Evolutionary conservation across 192 early-diverging fungal genomes (phyloP), one percentile per base, ranked within the genome.

Genomic region (Backusella sp.): DNA sequence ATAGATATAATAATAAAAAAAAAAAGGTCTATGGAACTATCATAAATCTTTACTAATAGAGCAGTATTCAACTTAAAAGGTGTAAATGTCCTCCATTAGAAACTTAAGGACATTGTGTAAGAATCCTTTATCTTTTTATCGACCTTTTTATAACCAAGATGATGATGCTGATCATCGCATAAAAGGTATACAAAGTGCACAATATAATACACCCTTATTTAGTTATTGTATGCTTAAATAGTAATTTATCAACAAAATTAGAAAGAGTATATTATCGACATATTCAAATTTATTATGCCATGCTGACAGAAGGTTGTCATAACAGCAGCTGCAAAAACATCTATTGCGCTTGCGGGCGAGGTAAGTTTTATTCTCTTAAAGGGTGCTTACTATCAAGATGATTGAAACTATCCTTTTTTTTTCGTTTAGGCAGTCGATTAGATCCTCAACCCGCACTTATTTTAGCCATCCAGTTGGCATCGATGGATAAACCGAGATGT

Each of bases 371-470:
- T 3, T 4, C 8, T 53, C 19, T 53, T n/a, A n/a, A 56, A 56
- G 8, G 8, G 12, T 23, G 14, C 26, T 69, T 6, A 39, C 9
- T 35, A 14, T 6, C 42, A 4, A 42, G 2, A 42, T 28, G 9
- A 66, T 26, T 3, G 14, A 28, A 23, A n/a, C 23, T 23, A 19
- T 53, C 6, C 0, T 21, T 53, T 59, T 26, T 59, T 59, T 26
- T 14, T 56, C 53, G 6, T 7, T 56, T 74, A 74, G 73, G 73
- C 46, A 35, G 59, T 32, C 32, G 37, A 35, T 42, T 74, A n/a
- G 62, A 42, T 36, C 73, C 53, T 14, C 73, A 74, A 21, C 62
- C 73, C 11, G 73, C 73, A n/a, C 36, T 74, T 4, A 67, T 74
- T n/a, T 66, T 74, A 62, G 37, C 73, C 14, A 67, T 66, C 30